Conservation (phyloP, 2,329 filamentous ascomycete species). For the Ophiocordyceps camponoti-saundersi region DNA sequence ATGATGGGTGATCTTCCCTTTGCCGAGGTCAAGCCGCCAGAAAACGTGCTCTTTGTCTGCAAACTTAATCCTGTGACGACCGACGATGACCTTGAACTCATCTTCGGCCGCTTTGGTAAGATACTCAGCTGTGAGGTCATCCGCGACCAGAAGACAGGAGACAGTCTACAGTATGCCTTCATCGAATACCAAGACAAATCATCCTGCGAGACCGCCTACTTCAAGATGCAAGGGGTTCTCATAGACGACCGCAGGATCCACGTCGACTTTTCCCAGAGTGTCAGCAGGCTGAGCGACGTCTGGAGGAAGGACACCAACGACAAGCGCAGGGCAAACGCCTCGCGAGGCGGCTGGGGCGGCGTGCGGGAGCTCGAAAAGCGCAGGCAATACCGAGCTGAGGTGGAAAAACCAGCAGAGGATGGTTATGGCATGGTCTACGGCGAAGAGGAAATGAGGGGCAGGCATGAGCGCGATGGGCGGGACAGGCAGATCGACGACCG, state of each 20-base stretch:
- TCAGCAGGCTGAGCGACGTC: constrained; percentile 68
- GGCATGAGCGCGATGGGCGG: constrained; percentile 23
- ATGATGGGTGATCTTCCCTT: constrained; percentile 97
- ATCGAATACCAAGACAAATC: constrained; percentile 91
- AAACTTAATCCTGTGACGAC: constrained; percentile 94
- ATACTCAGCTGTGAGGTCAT: constrained; percentile 95
- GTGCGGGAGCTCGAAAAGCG: constrained; percentile 78
- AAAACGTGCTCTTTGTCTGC: constrained; percentile 96
- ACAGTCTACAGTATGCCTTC: constrained; percentile 93
- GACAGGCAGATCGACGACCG: constrained; percentile 8
- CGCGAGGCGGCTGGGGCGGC: constrained; percentile 72
- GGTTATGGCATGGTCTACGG: constrained; percentile 72
- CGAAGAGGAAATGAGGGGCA: constrained; percentile 45
- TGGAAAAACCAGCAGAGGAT: constrained; percentile 24
- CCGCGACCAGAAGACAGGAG: constrained; percentile 79
- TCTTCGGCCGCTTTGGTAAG: constrained; percentile 91
- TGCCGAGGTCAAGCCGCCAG: constrained; percentile 90
- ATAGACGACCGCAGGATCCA: constrained; percentile 97
- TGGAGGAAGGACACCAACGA: constrained; percentile 78
- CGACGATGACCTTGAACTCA: constrained; percentile 85
- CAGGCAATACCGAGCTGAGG: constrained; percentile 68
- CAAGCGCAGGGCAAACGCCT: constrained; percentile 46
- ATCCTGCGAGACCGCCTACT: constrained; percentile 87
- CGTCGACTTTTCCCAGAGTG: constrained; percentile 96
- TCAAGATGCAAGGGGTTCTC: constrained; percentile 95